A percentile compares a stretch with the other conserved stretches of the same genome.
phyloP scores from a whole-genome alignment of 2,329 filamentous ascomycete genomes.

The Penicillium occitanis region DNA sequence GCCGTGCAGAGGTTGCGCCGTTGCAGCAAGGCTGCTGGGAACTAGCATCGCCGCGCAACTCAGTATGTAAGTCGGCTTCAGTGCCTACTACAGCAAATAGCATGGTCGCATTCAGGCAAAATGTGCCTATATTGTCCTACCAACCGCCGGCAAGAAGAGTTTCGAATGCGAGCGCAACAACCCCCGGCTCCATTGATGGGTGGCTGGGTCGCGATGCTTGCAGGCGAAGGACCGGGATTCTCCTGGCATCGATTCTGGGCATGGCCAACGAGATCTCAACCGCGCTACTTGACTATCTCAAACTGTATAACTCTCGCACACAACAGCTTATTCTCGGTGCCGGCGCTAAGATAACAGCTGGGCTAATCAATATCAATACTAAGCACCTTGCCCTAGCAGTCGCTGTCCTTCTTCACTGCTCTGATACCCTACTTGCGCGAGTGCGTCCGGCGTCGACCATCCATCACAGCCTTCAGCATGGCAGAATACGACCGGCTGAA shows the following conservation, averaged over 20 bases:
- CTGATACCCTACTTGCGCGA: constrained; percentile 88
- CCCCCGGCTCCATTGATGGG: not conserved
- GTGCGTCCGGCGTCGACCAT: constrained; percentile 75
- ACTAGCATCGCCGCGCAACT: too few species aligned
- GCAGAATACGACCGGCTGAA: constrained; percentile 86
- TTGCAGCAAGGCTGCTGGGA: too few species aligned
- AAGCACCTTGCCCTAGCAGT: constrained; percentile 88
- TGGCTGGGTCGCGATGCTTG: not conserved
- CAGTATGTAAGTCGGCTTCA: too few species aligned
- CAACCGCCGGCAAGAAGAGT: not conserved
- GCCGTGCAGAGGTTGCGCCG: too few species aligned
- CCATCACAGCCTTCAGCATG: constrained; percentile 57
- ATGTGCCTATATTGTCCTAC: not conserved
- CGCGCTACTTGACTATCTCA: constrained; percentile 78
- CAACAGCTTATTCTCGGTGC: constrained; percentile 94
- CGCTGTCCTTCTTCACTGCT: constrained; percentile 80
- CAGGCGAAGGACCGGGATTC: not conserved
- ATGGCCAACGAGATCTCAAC: constrained; percentile 81
- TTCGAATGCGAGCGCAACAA: not conserved
- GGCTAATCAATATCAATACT: constrained; percentile 92
- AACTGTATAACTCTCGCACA: constrained; percentile 90
- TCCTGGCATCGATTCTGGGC: constrained; percentile 80
- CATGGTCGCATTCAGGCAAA: too few species aligned
- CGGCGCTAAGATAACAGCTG: constrained; percentile 82
- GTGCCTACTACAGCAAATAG: not conserved